Conservation (phyloP, 805 yeast species). For the Ogataea wickerhamii region DNA sequence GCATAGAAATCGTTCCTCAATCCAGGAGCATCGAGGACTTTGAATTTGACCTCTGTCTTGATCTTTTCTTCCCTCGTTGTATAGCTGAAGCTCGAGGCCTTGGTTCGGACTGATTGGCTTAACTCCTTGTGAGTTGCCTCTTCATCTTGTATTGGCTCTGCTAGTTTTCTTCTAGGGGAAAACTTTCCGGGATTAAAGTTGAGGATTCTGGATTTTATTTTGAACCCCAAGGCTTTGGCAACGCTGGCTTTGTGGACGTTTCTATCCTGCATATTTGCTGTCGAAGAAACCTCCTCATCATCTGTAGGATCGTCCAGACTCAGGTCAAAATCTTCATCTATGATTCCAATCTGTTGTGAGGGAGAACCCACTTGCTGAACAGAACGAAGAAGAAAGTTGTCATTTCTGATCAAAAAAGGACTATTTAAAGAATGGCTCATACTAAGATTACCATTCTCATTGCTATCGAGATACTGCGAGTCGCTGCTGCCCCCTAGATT, state of each 20-base stretch:
- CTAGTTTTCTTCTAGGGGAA: slow-evolving; percentile 7
- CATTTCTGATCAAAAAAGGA: slow-evolving; percentile 21
- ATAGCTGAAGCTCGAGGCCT: slow-evolving; percentile 8
- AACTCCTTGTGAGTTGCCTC: slow-evolving; percentile 12
- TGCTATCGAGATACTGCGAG: slow-evolving; percentile 6
- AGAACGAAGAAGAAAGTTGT: slow-evolving; percentile 20
- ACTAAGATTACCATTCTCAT: slow-evolving; percentile 10
- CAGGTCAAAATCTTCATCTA: slow-evolving; percentile 9
- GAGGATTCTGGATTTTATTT: slow-evolving; percentile 39
- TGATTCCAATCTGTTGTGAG: slow-evolving; percentile 7
- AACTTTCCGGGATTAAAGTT: slow-evolving; percentile 28
- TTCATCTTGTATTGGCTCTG: slow-evolving; percentile 11
- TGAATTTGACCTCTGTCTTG: slow-evolving; percentile 41
- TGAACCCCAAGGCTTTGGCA: slow-evolving; percentile 50
- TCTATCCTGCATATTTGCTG: slow-evolving; percentile 7
- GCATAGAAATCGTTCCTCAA: slow-evolving; percentile 75
- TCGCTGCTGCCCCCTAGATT: slow-evolving; percentile 5
- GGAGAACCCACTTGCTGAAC: slow-evolving; percentile 8
- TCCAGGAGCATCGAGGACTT: slow-evolving; percentile 65
- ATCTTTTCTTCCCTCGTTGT: slow-evolving; percentile 23
- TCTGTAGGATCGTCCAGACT: slow-evolving; percentile 12
- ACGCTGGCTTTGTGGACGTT: slow-evolving; percentile 36
- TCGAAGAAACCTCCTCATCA: slow-evolving; percentile 5
- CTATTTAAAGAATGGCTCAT: slow-evolving; percentile 5
- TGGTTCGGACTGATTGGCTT: slow-evolving; percentile 10